These are phyloP conservation scores for Yamadazyma atlantica DNA, from an alignment of 1,139 yeast genomes.

Conservation along the genomic window DNA sequence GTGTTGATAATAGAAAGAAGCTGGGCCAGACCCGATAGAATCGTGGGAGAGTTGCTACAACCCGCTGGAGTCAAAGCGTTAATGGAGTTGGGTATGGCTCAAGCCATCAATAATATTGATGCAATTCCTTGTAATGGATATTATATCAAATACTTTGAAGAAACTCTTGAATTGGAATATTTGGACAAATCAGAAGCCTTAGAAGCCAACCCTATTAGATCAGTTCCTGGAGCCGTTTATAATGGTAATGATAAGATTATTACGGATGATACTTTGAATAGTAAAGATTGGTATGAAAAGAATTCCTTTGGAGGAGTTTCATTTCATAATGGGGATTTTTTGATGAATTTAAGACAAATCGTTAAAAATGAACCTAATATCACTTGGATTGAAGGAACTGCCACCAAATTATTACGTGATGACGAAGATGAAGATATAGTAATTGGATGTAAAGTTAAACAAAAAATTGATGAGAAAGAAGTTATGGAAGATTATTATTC, in stretches of 20 bases:
- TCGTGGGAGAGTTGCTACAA: constrained; percentile 95
- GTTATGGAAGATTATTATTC: constrained; percentile 43
- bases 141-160: constrained; percentile 65
- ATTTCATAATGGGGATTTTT: constrained; percentile 90
- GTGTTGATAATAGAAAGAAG: constrained; percentile 82
- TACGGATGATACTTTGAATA: constrained; percentile 48
- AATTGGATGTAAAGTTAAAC: constrained; percentile 62
- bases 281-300: constrained; percentile 57
- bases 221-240: constrained; percentile 54
- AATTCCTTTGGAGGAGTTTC: constrained; percentile 74
- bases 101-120: constrained; percentile 76
- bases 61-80: constrained; percentile 91
- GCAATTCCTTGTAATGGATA: constrained; percentile 82
- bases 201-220: constrained; percentile 41
- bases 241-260: constrained; percentile 56
- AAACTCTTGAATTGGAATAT: constrained; percentile 62
- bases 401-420: constrained; percentile 55
- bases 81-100: constrained; percentile 75
- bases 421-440: constrained; percentile 53
- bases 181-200: constrained; percentile 59
- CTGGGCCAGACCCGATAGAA: constrained; percentile 89
- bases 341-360: constrained; percentile 72
- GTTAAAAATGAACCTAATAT: constrained; percentile 69
- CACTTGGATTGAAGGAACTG: constrained; percentile 80
- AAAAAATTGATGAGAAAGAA: constrained; percentile 13